These are phyloP conservation scores for Saccharomycopsis sp. DNA, from an alignment of 805 yeast species.

Conservation along the genomic window DNA sequence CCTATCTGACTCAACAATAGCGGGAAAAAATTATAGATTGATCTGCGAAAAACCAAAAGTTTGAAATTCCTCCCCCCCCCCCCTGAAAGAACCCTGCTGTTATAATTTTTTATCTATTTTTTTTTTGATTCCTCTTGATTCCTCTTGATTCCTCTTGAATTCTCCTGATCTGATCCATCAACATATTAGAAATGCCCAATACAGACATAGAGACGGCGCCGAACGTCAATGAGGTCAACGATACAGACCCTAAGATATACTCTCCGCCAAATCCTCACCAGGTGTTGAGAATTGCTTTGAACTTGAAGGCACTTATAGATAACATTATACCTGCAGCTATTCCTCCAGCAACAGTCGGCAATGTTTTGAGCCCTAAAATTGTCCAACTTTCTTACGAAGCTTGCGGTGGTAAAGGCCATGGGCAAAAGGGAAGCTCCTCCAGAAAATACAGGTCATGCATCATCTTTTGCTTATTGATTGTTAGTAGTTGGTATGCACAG, in stretches of 20 bases:
- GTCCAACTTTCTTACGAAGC: constrained; percentile 56
- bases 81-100: too few species aligned
- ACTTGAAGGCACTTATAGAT: constrained; percentile 61
- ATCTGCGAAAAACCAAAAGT: too few species aligned
- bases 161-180: too few species aligned
- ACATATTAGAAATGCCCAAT: not conserved
- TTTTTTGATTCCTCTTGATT: too few species aligned
- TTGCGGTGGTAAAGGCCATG: constrained; percentile 70
- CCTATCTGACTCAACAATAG: too few species aligned
- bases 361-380: constrained; percentile 31
- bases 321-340: constrained; percentile 47
- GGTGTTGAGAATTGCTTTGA: constrained; percentile 57
- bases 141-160: too few species aligned
- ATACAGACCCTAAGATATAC: not conserved
- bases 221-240: not conserved
- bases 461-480: constrained; percentile 62
- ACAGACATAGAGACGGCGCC: not conserved
- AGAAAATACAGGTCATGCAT: constrained; percentile 57
- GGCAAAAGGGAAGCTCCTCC: constrained; percentile 43
- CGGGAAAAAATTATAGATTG: too few species aligned
- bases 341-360: constrained; percentile 49
- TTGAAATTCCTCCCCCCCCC: too few species aligned
- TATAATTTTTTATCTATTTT: too few species aligned
- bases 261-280: constrained; percentile 55
- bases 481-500: constrained; percentile 68